Evolutionary conservation across 2,329 filamentous ascomycete genomes (phyloP), one percentile per base, ranked within the genome.

Genomic region (Corynespora cassiicola): DNA sequence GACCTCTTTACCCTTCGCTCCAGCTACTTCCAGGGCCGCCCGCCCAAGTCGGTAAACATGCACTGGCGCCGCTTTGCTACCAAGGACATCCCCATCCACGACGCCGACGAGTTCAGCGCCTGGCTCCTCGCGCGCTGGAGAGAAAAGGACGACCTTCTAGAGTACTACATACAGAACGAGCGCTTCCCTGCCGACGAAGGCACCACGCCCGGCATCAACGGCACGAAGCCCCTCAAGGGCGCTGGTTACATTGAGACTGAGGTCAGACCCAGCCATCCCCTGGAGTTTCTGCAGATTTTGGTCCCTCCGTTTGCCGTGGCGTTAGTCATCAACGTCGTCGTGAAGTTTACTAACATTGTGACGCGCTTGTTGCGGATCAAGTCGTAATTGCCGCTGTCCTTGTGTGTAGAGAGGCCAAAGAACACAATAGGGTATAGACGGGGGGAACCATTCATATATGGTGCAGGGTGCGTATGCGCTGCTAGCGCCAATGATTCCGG

Each of bases 11-110:
- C 88, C 1, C 78, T 99, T 5, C 81, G 82, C 2, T 88, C 88
- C 40, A 94, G 89, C 18, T 97, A 95, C 67, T 85, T 96, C 52
- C 81, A 94, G 65, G 92, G 94, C 27, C 86, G 88, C 0, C 85
- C 90, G 1, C 94, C 94, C 5, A 95, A 90, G 65, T 95, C 89
- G 2, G 90, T 97, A 56, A 96, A 96, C 70, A 90, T 97, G 75
- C 86, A 96, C 73, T 99, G 92, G 91, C 84, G 94, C 36, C 85
- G 91, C 14, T 97, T 95, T 70, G 78, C 80, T 16, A 63, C 96
- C 14, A 78, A 79, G 11, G 85, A 90, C 30, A 92, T 99, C 17
- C 94, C 94, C 0, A 75, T 95, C 4, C 78, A 88, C 31, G 80
- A 86, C 53, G 76, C 79, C 6, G 78, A 86, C 21, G 73, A 77